These are phyloP conservation scores for Podila horticola DNA, from an alignment of 192 early-diverging fungal genomes.

Conservation along the genomic window DNA sequence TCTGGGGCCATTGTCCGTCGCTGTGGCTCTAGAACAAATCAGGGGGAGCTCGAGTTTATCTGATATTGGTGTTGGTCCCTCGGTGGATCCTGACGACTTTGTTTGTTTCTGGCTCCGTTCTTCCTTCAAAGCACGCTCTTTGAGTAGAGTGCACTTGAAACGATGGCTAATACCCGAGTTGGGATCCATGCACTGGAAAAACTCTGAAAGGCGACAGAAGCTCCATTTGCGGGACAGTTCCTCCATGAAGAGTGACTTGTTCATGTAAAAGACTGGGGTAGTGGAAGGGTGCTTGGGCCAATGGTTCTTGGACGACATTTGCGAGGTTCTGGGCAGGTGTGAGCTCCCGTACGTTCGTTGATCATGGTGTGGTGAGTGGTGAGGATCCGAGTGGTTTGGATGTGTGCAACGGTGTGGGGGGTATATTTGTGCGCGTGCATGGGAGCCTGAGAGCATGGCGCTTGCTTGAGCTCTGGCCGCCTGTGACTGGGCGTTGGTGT, in stretches of 20 bases:
- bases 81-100: not conserved
- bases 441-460: conserved; percentile 1
- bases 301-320: conserved; percentile 33
- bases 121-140: conserved; percentile 43
- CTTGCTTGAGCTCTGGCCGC: not conserved
- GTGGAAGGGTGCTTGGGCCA: conserved; percentile 31
- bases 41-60: too few relatives aligned
- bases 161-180: conserved; percentile 38
- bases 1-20: too few relatives aligned
- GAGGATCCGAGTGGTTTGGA: conserved; percentile 1
- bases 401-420: conserved; percentile 32
- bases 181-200: conserved; percentile 46
- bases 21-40: too few relatives aligned
- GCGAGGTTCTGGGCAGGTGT: not conserved
- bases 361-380: conserved; percentile 10
- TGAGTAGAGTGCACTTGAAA: conserved; percentile 45
- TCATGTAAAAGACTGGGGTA: conserved; percentile 46
- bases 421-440: conserved; percentile 9
- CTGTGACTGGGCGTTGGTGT: too few relatives aligned
- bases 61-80: not conserved
- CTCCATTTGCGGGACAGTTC: conserved; percentile 49
- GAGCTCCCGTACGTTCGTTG: conserved; percentile 1
- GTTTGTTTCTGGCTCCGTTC: conserved; percentile 18
- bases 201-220: conserved; percentile 49
- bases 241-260: conserved; percentile 49